phyloP scores from a whole-genome alignment of 208 protist species.

The Trypanosoma vivax region DNA sequence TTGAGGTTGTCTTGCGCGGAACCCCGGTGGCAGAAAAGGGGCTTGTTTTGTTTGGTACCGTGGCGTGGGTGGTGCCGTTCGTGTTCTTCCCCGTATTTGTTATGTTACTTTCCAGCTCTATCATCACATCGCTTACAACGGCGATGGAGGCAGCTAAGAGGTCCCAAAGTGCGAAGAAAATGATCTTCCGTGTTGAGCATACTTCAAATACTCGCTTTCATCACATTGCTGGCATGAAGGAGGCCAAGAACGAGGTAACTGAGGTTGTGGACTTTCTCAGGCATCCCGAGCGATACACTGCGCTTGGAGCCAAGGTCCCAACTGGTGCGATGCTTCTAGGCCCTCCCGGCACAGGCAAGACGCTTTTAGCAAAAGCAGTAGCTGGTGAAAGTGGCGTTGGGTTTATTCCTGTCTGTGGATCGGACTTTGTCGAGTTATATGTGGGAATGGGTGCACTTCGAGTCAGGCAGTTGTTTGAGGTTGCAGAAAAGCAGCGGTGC shows the following conservation, averaged over 20 bases:
- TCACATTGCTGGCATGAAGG: slow-evolving; percentile 89
- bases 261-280: slow-evolving; percentile 97
- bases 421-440: slow-evolving; percentile 96
- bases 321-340: slow-evolving; percentile 84
- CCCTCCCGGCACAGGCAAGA: slow-evolving; percentile 93
- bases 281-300: slow-evolving; percentile 61
- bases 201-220: slow-evolving; percentile 56
- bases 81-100: slow-evolving; percentile 80
- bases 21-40: slow-evolving; percentile 49
- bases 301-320: slow-evolving; percentile 78
- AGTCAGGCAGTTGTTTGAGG: slow-evolving; percentile 92
- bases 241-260: slow-evolving; percentile 95
- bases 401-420: slow-evolving; percentile 91
- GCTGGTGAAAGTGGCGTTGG: slow-evolving; percentile 86
- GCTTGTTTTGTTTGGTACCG: slow-evolving; percentile 50
- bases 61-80: slow-evolving; percentile 77
- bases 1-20: slow-evolving; percentile 39
- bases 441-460: slow-evolving; percentile 91
- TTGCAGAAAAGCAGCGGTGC: slow-evolving; percentile 91
- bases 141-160: slow-evolving; percentile 43
- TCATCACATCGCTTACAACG: slow-evolving; percentile 44
- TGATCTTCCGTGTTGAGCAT: slow-evolving; percentile 60
- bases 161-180: slow-evolving; percentile 50
- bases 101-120: slow-evolving; percentile 64
- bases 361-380: slow-evolving; percentile 91